Conservation (phyloP, 768 basidiomycete species). For the Naganishia vishniacii region DNA sequence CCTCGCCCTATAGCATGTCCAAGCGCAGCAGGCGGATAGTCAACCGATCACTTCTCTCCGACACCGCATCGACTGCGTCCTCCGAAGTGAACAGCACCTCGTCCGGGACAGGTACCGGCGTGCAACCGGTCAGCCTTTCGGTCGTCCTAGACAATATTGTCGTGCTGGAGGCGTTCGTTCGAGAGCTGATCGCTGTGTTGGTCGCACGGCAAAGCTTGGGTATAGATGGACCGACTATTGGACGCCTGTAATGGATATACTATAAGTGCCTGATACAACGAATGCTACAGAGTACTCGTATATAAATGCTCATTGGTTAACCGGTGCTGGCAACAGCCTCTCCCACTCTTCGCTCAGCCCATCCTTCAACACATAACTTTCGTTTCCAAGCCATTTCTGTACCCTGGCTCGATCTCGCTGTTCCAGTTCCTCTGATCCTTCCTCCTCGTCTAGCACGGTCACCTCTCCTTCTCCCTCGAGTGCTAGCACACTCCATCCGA, state of each 20-base stretch:
- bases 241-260: background rate
- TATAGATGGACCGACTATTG: constrained; percentile 29
- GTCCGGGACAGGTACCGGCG: background rate
- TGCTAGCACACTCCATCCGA: constrained; percentile 84
- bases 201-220: constrained; percentile 36
- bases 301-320: background rate
- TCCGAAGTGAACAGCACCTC: background rate
- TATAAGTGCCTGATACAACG: constrained; percentile 6
- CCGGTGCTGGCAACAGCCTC: constrained; percentile 5
- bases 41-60: background rate
- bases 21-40: background rate
- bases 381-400: constrained; percentile 30
- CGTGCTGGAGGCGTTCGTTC: constrained; percentile 87
- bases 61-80: background rate
- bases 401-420: constrained; percentile 47
- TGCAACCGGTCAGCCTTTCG: constrained; percentile 58
- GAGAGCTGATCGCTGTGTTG: constrained; percentile 56
- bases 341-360: constrained; percentile 33
- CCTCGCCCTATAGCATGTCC: background rate
- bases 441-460: constrained; percentile 58
- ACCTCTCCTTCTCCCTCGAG: constrained; percentile 68
- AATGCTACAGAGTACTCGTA: too few species aligned
- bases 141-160: constrained; percentile 88
- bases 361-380: constrained; percentile 30
- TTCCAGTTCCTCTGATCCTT: constrained; percentile 41